Percentiles rank a stretch among this genome's conserved stretches.
Conservation (phyloP, 2,329 filamentous ascomycete genomes). For the Leptodontidium sp. region DNA sequence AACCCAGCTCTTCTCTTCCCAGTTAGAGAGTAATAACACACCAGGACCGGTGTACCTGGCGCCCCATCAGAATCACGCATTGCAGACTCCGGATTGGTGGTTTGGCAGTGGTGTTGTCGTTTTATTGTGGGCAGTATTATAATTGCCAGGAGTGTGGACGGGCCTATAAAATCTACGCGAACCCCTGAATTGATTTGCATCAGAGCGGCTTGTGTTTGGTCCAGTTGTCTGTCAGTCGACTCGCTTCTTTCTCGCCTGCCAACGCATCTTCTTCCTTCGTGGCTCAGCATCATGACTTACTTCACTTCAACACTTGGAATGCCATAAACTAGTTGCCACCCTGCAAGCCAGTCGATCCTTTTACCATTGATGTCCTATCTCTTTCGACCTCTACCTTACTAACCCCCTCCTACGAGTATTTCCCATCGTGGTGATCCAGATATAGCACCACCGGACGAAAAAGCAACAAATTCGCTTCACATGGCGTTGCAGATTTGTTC, state of each 20-base stretch:
- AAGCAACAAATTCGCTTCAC: constrained; percentile 9
- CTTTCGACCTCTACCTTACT: neutral
- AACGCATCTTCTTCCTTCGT: constrained; percentile 22
- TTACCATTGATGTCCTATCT: neutral
- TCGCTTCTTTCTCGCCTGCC: constrained; percentile 18
- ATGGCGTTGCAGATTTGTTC: constrained; percentile 28
- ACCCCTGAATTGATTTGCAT: constrained; percentile 9
- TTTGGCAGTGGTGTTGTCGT: neutral
- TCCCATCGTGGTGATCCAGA: neutral
- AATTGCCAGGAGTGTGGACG: constrained; percentile 16
- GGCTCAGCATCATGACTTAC: neutral
- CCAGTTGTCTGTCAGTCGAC: neutral
- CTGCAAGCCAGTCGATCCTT: constrained; percentile 16
- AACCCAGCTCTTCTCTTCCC: neutral
- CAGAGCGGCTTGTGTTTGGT: constrained; percentile 1
- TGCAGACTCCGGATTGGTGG: constrained; percentile 11
- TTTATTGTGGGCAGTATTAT: constrained; percentile 19
- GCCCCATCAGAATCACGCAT: constrained; percentile 5
- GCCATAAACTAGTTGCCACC: neutral
- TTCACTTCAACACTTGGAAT: neutral
- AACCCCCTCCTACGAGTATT: neutral
- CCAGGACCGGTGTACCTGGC: constrained; percentile 14
- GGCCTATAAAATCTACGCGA: constrained; percentile 23
- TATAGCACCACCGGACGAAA: constrained; percentile 5
- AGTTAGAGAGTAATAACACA: neutral